phyloP scores from a whole-genome alignment of 306 rosid species.

The Sesbania bispinosa region DNA sequence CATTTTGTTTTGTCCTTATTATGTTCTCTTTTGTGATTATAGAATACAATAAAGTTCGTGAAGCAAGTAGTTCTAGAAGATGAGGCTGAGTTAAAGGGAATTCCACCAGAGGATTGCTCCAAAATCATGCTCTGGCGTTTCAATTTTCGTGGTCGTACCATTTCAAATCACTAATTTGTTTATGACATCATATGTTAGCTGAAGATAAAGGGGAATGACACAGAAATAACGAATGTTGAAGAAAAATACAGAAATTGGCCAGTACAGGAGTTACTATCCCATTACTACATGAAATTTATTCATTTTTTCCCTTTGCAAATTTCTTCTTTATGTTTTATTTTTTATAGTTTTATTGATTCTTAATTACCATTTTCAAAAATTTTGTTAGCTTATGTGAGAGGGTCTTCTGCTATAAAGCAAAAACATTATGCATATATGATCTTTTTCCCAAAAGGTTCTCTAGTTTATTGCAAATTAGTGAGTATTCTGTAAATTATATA shows the following conservation, averaged over 20 bases:
- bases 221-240: slow-evolving; percentile 5
- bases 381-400: slow-evolving; percentile 23
- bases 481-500: too few relatives aligned
- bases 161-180: slow-evolving; percentile 34
- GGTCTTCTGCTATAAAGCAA: slow-evolving; percentile 14
- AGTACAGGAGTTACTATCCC: not conserved
- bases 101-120: slow-evolving; percentile 84
- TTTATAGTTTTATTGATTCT: slow-evolving; percentile 17
- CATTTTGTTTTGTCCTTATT: not conserved
- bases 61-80: slow-evolving; percentile 97
- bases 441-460: not conserved
- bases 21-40: not conserved
- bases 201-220: not conserved
- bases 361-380: not conserved
- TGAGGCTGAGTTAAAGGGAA: slow-evolving; percentile 74
- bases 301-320: slow-evolving; percentile 11
- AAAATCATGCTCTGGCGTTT: slow-evolving; percentile 81
- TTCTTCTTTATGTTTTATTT: not conserved
- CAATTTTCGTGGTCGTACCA: slow-evolving; percentile 30
- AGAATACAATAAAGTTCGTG: slow-evolving; percentile 89
- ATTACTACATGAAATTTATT: slow-evolving; percentile 20
- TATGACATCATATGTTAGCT: slow-evolving; percentile 16
- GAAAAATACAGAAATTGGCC: slow-evolving; percentile 1
- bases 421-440: slow-evolving; percentile 2
- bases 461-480: not conserved